Base-by-base conservation (phyloP, 164 flowering plant genomes). In the Dillenia turbinata region DNA sequence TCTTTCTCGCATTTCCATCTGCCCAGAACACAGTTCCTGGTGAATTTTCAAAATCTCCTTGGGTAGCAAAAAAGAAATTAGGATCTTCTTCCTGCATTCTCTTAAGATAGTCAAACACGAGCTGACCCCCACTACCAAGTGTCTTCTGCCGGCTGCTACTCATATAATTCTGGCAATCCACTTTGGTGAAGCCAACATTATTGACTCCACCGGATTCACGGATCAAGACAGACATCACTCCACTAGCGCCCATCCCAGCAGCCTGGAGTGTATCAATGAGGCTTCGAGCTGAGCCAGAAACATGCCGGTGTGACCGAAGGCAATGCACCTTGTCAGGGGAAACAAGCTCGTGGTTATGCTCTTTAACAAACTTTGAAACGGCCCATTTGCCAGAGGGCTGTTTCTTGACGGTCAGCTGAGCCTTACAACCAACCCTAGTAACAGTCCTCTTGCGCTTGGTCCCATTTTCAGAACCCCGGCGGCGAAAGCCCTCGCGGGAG, bases 381-480 rank as follows among this genome's bases (percentile, higher is more conserved):
- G 71, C 67, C 81, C 84, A 80, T 67, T 64, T 73, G 47, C 84
- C 81, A 5, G 76, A 59, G 59, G 49, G 58, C 57, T 63, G 77
- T 62, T 66, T 80, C 71, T 80, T 77, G 9, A 77, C 81, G 1
- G 69, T 67, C 19, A 80, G 71, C 70, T 73, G 75, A 3, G 84
- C 81, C 66, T 80, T 77, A 57, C 84, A 80, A 40, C 84, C 84
- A 47, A 75, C 81, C 58, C 84, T 54, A 12, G 79, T 75, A n/a
- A 65, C 52, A 0, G 79, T 71, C 0, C 81, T 66, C n/a, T 75
- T 79, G 9, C 79, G 73, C 61, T 77, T 79, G 33, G 66, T 63
- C 63, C 65, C 64, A 46, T 66, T 57, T 26, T 71, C 77, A 46
- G 66, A 60, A 12, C 50, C 63, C 1, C 51, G 3, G n/a, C 68